Evolutionary conservation across 2,329 filamentous ascomycete genomes (phyloP), one percentile per base, ranked within the genome.

Genomic region (Rutstroemia sp.): DNA sequence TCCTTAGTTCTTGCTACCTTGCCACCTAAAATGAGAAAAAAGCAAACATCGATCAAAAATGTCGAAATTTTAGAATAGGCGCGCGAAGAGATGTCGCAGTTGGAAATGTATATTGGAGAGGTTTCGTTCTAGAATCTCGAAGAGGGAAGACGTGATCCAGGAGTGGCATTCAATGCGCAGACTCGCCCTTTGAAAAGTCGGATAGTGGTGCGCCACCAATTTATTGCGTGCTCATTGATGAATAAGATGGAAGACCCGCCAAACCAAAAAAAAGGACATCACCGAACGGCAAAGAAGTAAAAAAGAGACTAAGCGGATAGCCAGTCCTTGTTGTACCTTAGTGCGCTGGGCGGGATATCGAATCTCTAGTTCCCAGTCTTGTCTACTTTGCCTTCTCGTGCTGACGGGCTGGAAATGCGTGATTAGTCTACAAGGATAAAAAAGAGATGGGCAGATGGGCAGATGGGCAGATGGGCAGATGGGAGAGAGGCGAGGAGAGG

Each of bases 201-300:
- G 38, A 30, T 42, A 42, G 12, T 6, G 39, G 39, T 55, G 25
- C 54, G 54, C 48, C 54, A 56, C 48, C 30, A 46, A 51, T 51
- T 30, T 46, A 56, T 56, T 45, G 54, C 54, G 54, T 56, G 54
- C 54, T 56, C 53, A 45, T 23, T 38, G 38, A 25, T 50, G 46
- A 50, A 50, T 55, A 55, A 50, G 53, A 50, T 55, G 45, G 30
- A 50, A 55, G 46, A 55, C 27, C 38, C 39, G 39, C 19, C 39
- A 17, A 42, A 19, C 16, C 25, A 27, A 42, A 42, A 41, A 23
- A 54, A 50, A 12, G 23, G 19, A 14, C 37, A 14, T 34, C n/a
- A 42, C 48, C 23, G 23, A 48, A 41, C 30, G 30, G 7, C 10
- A n/a, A 27, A 34, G 21, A 14, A 55, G 34, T 30, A 44, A 42